Conservation (phyloP, 768 basidiomycete genomes). For the Paxillus involutus region DNA sequence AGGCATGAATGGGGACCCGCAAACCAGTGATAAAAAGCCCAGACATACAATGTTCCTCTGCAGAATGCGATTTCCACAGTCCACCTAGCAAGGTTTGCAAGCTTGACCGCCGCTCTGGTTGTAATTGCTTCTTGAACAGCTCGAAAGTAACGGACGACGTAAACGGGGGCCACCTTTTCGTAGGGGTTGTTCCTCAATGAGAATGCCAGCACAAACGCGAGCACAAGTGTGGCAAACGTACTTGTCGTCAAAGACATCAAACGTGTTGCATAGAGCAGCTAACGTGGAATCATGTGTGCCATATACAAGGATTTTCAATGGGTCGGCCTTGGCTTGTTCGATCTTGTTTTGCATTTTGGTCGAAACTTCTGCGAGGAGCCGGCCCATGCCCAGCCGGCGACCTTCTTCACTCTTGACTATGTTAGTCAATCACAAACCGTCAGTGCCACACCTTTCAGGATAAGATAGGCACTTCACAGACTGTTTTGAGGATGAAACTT, state of each 20-base stretch:
- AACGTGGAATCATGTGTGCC: constrained; percentile 73
- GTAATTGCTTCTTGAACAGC: constrained; percentile 50
- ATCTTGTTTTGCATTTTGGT: constrained; percentile 62
- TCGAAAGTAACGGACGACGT: constrained; percentile 75
- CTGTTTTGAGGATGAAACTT: constrained; percentile 12
- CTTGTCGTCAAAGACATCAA: constrained; percentile 75
- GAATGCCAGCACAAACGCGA: background rate
- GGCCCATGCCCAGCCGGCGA: constrained; percentile 75
- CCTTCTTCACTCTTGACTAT: constrained; percentile 75
- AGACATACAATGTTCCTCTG: constrained; percentile 45
- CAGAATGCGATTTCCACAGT: constrained; percentile 30
- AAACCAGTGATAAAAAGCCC: background rate
- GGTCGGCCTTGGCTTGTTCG: constrained; percentile 41
- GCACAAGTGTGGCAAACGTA: constrained; percentile 27
- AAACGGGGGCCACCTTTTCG: constrained; percentile 68
- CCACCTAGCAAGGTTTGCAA: constrained; percentile 45
- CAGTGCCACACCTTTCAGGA: background rate
- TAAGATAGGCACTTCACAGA: constrained; percentile 18
- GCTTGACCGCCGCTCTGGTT: constrained; percentile 11
- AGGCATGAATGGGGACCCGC: background rate
- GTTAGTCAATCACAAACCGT: constrained; percentile 11
- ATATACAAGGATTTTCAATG: constrained; percentile 65
- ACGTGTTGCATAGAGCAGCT: constrained; percentile 59
- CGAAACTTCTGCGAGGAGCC: constrained; percentile 63
- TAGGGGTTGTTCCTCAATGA: background rate